phyloP scores from a whole-genome alignment of 192 early-diverging fungal species.

The Coemansia asiatica region DNA sequence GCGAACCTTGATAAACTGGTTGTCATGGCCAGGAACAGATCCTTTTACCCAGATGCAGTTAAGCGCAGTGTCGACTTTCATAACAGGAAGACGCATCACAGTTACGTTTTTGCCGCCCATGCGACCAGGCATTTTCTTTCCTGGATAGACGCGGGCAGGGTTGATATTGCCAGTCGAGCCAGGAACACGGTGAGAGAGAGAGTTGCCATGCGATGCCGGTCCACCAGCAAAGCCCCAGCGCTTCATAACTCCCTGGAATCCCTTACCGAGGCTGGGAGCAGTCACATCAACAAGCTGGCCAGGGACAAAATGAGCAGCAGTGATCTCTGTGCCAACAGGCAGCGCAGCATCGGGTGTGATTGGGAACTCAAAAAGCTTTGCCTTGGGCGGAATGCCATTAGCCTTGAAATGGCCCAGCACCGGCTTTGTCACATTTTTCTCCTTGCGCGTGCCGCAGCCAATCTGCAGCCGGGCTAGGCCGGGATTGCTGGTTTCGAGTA shows the following conservation, averaged over 20 bases:
- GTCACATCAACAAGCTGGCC: slow-evolving; percentile 94
- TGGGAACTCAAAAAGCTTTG: slow-evolving; percentile 76
- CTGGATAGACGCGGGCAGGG: slow-evolving; percentile 90
- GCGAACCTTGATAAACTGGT: slow-evolving; percentile 79
- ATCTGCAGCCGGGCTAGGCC: slow-evolving; percentile 60
- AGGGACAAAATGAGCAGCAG: slow-evolving; percentile 88
- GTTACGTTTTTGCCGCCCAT: slow-evolving; percentile 87
- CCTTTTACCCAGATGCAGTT: slow-evolving; percentile 95
- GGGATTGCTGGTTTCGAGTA: slow-evolving; percentile 50
- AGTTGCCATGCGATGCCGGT: slow-evolving; percentile 92
- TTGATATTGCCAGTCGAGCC: slow-evolving; percentile 88
- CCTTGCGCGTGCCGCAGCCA: slow-evolving; percentile 61
- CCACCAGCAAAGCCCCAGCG: slow-evolving; percentile 89
- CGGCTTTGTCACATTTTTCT: slow-evolving; percentile 69
- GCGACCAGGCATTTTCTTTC: slow-evolving; percentile 97
- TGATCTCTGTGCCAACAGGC: slow-evolving; percentile 62
- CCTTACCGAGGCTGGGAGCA: slow-evolving; percentile 86
- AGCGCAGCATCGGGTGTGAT: slow-evolving; percentile 84
- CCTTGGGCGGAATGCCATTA: slow-evolving; percentile 73
- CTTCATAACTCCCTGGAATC: slow-evolving; percentile 98
- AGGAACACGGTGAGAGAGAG: slow-evolving; percentile 79
- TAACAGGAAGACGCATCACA: slow-evolving; percentile 77
- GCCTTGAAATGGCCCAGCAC: slow-evolving; percentile 74
- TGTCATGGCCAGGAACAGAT: slow-evolving; percentile 81
- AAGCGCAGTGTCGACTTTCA: slow-evolving; percentile 82